Conservation (phyloP, 1,284 basidiomycete species). For the Anthracocystis panici-leucophaei region DNA sequence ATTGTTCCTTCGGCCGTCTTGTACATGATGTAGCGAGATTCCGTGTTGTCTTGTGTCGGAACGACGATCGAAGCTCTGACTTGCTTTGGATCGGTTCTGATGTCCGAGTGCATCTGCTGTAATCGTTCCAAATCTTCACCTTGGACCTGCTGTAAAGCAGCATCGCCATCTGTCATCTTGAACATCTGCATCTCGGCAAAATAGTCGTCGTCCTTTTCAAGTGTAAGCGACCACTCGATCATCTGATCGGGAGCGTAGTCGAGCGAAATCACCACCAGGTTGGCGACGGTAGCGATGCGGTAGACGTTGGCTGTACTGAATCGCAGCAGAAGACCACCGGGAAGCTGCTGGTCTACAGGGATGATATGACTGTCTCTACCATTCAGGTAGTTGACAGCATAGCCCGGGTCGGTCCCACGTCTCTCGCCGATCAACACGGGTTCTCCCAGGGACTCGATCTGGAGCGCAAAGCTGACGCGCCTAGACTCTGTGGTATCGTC, state of each 20-base stretch:
- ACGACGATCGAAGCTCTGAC: slow-evolving; percentile 7
- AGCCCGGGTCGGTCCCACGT: background rate
- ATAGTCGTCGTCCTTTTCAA: background rate
- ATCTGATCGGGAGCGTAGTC: slow-evolving; percentile 24
- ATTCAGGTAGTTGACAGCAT: slow-evolving; percentile 22
- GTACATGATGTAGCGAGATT: slow-evolving; percentile 14
- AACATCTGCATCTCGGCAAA: slow-evolving; percentile 23
- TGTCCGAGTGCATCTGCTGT: slow-evolving; percentile 16
- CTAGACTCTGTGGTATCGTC: slow-evolving; percentile 55
- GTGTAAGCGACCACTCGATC: slow-evolving; percentile 24
- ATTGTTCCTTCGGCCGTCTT: slow-evolving; percentile 14
- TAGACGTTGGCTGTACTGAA: slow-evolving; percentile 74
- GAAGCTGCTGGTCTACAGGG: slow-evolving; percentile 39
- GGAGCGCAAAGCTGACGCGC: slow-evolving; percentile 19
- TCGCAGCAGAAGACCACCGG: slow-evolving; percentile 69
- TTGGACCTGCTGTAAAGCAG: background rate
- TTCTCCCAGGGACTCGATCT: slow-evolving; percentile 45
- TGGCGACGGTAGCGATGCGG: slow-evolving; percentile 52
- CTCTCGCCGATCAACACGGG: slow-evolving; percentile 16
- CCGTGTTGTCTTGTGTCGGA: background rate
- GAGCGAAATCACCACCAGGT: slow-evolving; percentile 21
- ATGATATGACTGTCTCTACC: slow-evolving; percentile 47
- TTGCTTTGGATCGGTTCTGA: background rate
- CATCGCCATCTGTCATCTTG: background rate
- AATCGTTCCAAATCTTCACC: slow-evolving; percentile 9